These are phyloP conservation scores for Fomitopsis schrenkii DNA, from an alignment of 1,284 basidiomycete species.

Conservation along the genomic window DNA sequence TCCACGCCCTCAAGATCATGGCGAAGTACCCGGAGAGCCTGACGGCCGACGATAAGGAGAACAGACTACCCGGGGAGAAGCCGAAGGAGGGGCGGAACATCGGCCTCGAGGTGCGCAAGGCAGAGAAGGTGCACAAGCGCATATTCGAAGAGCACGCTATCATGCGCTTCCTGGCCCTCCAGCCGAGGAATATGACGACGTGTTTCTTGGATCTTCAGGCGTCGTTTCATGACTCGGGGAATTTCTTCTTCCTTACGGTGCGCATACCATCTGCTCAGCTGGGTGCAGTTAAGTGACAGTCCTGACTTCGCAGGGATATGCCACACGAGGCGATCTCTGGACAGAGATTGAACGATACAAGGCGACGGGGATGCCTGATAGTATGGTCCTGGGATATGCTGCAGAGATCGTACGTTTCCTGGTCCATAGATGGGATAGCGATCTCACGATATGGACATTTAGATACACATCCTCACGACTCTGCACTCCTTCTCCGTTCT, in stretches of 20 bases:
- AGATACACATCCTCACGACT: conserved; percentile 18
- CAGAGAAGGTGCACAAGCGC: conserved; percentile 7
- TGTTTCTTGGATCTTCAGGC: conserved; percentile 17
- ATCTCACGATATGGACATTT: not conserved
- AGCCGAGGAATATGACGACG: conserved; percentile 17
- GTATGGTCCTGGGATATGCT: conserved; percentile 17
- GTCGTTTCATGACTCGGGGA: conserved; percentile 24
- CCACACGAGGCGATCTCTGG: conserved; percentile 19
- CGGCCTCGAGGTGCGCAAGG: not conserved
- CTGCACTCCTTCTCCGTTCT: conserved; percentile 56
- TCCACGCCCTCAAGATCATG: conserved; percentile 25
- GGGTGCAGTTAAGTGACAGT: not conserved
- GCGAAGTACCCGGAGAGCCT: conserved; percentile 13
- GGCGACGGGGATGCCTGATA: conserved; percentile 6
- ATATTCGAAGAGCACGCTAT: conserved; percentile 15
- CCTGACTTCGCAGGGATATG: conserved; percentile 16
- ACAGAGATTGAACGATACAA: conserved; percentile 15
- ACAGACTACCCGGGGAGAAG: not conserved
- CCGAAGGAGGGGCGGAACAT: not conserved
- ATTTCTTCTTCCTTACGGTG: conserved; percentile 30
- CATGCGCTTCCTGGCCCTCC: conserved; percentile 4
- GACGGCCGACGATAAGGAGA: not conserved
- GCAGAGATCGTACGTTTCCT: conserved; percentile 29
- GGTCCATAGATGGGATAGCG: conserved; percentile 22
- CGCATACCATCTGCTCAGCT: not conserved